Percentiles rank a stretch among this genome's conserved stretches.
Evolutionary conservation across 179 eudicot genomes (phyloP).

Genomic region (Drosera spatulata): DNA sequence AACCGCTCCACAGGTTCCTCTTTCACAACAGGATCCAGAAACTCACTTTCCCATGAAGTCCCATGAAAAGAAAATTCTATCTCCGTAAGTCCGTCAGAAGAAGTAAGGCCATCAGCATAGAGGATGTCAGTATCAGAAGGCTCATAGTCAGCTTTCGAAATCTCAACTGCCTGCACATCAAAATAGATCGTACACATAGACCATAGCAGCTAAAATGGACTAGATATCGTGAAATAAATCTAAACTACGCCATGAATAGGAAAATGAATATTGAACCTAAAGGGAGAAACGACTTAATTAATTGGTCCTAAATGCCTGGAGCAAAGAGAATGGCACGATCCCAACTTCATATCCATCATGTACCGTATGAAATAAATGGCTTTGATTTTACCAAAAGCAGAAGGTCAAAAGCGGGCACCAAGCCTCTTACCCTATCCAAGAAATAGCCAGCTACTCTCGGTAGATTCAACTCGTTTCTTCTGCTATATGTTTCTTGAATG

Average conservation of each 20-base stretch:
- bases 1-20: conserved; percentile 26
- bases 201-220: neutral
- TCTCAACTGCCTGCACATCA: conserved; percentile 47
- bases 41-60: conserved; percentile 9
- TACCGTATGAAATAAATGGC: no score
- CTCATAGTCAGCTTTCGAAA: conserved; percentile 58
- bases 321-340: no score
- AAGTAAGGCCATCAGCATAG: conserved; percentile 56
- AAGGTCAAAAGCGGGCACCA: neutral
- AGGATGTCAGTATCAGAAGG: conserved; percentile 68
- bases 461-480: conserved; percentile 56
- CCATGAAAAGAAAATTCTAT: conserved; percentile 44
- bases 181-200: no score
- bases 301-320: no score
- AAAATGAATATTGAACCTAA: no score
- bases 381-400: neutral
- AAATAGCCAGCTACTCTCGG: conserved; percentile 67
- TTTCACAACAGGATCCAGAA: conserved; percentile 10
- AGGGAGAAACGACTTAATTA: no score
- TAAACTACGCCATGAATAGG: no score
- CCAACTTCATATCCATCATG: no score
- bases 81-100: conserved; percentile 36
- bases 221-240: neutral
- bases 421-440: conserved; percentile 54
- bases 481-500: conserved; percentile 67